Percentiles rank a stretch among this genome's conserved stretches.
These are phyloP conservation scores for Funneliformis mosseae DNA, from an alignment of 192 early-diverging fungal genomes.

Conservation along the genomic window DNA sequence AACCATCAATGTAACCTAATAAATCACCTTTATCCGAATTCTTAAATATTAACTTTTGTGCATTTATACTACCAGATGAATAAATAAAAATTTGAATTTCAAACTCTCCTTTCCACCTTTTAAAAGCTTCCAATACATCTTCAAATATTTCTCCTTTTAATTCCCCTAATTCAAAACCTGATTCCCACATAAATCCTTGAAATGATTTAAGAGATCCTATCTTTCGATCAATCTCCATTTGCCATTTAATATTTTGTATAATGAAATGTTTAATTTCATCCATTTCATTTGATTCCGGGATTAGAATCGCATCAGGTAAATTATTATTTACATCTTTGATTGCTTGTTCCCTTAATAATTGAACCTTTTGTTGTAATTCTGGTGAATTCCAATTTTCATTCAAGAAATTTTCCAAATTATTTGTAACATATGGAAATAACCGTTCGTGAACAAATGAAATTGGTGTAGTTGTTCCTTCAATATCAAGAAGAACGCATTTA, in stretches of 20 bases:
- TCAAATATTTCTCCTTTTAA: conserved; percentile 80
- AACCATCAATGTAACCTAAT: conserved; percentile 71
- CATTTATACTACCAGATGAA: conserved; percentile 92
- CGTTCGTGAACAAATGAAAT: conserved; percentile 95
- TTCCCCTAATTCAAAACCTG: conserved; percentile 76
- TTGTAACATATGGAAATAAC: conserved; percentile 87
- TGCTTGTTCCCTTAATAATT: conserved; percentile 55
- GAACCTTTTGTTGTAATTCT: conserved; percentile 48
- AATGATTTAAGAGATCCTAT: conserved; percentile 86
- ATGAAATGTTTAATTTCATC: conserved; percentile 56
- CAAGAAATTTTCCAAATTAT: conserved; percentile 69
- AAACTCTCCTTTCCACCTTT: conserved; percentile 64
- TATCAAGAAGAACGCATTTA: conserved; percentile 73
- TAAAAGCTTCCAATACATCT: conserved; percentile 82
- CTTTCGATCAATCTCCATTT: conserved; percentile 88
- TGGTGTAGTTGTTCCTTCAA: conserved; percentile 96
- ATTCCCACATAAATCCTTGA: conserved; percentile 96
- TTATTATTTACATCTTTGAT: conserved; percentile 49
- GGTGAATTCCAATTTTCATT: conserved; percentile 49
- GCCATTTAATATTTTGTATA: conserved; percentile 76
- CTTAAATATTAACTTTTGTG: conserved; percentile 93
- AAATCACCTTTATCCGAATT: conserved; percentile 81
- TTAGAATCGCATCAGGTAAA: conserved; percentile 43
- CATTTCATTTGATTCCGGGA: conserved; percentile 40
- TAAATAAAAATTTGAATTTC: conserved; percentile 86